Evolutionary conservation across 257 asterid genomes (phyloP), one percentile per base, ranked within the genome.

Genomic region (Asclepias syriaca): DNA sequence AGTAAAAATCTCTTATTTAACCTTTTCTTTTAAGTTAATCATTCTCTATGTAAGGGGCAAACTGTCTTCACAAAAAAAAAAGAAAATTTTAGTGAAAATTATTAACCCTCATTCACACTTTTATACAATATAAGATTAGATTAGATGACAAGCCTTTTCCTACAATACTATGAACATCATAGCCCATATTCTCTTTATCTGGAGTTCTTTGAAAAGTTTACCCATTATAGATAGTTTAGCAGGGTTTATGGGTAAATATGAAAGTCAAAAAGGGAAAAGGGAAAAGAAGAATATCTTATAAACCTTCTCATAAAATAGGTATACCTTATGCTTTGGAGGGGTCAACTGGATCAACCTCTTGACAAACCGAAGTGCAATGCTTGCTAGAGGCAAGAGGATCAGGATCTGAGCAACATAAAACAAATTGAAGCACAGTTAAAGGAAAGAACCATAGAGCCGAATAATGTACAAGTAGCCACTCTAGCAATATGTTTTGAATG

Each of bases 291-390:
- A 72, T 50, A 37, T 16, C 6, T 21, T 14, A 9, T 56, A 64
- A 40, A 59, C 57, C 66, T 34, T 15, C 29, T 4, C 27, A 21
- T 55, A 70, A 11, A 15, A 40, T 67, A 75, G 39, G 58, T 59
- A 37, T 84, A 94, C 99, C 96, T 91, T 88, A 74, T 85, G 81
- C 85, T 94, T 91, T 68, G 89, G 73, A 72, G 99, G 99, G 70
- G 91, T 91, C 80, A 94, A 80, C 72, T 91, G 84, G 76, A 94
- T 87, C 90, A 94, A 81, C 84, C 93, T 86, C 84, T 81, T 88
- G 66, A 91, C 90, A 61, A 82, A 83, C 77, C 97, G 81, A 71
- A 86, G 87, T 75, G 96, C 96, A 83, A 91, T 82, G 71, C 99
- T 92, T 60, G 97, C 96, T 60, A 88, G 86, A 32, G 99, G 98